Evolutionary conservation across 192 early-diverging fungal genomes (phyloP).

Genomic region (Allomyces macrogynus): DNA sequence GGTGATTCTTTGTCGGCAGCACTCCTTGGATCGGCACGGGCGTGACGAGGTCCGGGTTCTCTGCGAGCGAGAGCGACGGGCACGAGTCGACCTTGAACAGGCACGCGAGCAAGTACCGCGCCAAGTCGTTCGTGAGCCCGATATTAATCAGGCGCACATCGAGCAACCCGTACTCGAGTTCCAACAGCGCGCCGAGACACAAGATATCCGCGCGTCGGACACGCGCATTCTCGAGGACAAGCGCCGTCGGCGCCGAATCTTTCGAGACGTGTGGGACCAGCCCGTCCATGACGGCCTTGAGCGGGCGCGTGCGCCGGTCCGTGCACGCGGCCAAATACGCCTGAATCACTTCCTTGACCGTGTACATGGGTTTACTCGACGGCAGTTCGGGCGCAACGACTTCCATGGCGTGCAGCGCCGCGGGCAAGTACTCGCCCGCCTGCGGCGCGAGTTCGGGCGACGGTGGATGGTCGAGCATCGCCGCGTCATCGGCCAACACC

Average conservation of each 20-base stretch:
- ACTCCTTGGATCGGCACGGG: not conserved
- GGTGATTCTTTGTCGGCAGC: not conserved
- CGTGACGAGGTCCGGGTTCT: not conserved
- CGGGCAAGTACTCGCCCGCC: too few species aligned
- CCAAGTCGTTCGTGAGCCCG: not conserved
- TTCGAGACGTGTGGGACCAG: not conserved
- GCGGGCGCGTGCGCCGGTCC: not conserved
- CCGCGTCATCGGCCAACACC: too few species aligned
- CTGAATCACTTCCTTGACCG: not conserved
- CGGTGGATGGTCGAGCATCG: too few species aligned
- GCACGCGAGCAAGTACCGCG: not conserved
- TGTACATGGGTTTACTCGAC: not conserved
- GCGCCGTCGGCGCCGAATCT: not conserved
- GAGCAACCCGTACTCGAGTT: not conserved
- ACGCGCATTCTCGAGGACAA: not conserved
- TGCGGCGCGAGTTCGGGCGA: too few species aligned
- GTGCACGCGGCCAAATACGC: not conserved
- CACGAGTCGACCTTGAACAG: not conserved
- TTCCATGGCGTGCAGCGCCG: not conserved
- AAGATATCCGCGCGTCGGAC: not conserved
- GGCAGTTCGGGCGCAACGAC: not conserved
- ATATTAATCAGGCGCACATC: not conserved
- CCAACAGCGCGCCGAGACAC: not conserved
- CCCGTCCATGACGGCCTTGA: not conserved
- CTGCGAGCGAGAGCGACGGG: not conserved